phyloP scores from a whole-genome alignment of 164 flowering plant species.

The Dillenia turbinata region DNA sequence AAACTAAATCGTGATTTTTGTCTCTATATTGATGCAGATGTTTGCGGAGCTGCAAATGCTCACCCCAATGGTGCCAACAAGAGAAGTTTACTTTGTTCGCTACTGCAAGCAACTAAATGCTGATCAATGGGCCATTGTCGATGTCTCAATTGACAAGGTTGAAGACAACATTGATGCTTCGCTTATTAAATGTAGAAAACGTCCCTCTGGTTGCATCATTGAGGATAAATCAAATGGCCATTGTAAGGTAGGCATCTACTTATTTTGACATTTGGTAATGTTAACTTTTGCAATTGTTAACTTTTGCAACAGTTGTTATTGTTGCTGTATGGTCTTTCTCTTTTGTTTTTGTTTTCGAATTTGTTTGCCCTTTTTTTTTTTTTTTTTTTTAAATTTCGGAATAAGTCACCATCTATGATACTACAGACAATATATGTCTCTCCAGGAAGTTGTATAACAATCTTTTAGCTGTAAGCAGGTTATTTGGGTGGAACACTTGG shows the following conservation, averaged over 20 bases:
- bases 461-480: conserved; percentile 37
- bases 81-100: conserved; percentile 86
- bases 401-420: too few species aligned
- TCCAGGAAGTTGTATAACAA: too few species aligned
- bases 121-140: conserved; percentile 89
- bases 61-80: conserved; percentile 83
- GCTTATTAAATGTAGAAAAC: conserved; percentile 66
- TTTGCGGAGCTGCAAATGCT: conserved; percentile 96
- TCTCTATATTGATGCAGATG: conserved; percentile 48
- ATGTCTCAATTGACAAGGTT: conserved; percentile 81
- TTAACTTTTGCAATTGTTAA: background rate
- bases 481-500: conserved; percentile 90
- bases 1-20: background rate
- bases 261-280: background rate
- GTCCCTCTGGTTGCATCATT: conserved; percentile 96
- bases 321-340: too few species aligned
- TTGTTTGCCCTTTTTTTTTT: too few species aligned
- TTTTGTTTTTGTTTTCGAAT: too few species aligned
- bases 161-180: conserved; percentile 76
- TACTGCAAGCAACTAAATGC: conserved; percentile 64
- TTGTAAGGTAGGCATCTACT: conserved; percentile 54
- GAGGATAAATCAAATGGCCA: conserved; percentile 90
- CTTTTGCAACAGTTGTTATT: too few species aligned
- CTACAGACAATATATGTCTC: too few species aligned
- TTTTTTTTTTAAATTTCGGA: too few species aligned